Percentiles rank a stretch among this genome's conserved stretches.
Conservation (phyloP, 2,329 filamentous ascomycete species). For the Hymenoscyphus salicellus region DNA sequence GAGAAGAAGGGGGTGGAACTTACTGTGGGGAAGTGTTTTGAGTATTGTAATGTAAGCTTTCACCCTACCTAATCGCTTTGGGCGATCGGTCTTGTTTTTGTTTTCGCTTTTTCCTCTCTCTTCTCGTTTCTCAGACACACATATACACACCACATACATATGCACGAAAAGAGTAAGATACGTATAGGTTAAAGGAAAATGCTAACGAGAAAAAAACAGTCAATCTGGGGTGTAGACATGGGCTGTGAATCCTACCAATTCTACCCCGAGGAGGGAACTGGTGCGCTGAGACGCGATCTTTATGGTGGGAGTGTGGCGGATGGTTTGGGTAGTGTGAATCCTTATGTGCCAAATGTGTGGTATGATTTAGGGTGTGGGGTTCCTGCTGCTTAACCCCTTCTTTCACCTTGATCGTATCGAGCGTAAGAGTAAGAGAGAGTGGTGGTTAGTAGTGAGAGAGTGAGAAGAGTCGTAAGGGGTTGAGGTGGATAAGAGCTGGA, state of each 20-base stretch:
- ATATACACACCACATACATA: too few species aligned
- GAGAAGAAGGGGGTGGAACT: conserved; percentile 37
- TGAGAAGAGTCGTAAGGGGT: too few species aligned
- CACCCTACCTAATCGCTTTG: too few species aligned
- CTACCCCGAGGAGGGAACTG: conserved; percentile 21
- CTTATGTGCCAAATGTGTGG: conserved; percentile 26
- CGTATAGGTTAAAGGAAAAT: too few species aligned
- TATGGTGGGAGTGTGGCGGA: conserved; percentile 29
- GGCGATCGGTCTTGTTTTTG: too few species aligned
- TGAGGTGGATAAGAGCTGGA: too few species aligned
- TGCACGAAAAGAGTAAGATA: too few species aligned
- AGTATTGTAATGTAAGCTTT: conserved; percentile 40
- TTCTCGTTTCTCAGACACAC: too few species aligned
- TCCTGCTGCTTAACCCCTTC: conserved; percentile 20
- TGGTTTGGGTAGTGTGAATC: conserved; percentile 23
- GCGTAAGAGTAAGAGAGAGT: too few species aligned
- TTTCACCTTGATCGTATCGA: too few species aligned
- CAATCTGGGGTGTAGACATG: conserved; percentile 13
- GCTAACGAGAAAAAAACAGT: neutral
- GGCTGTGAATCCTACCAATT: conserved; percentile 27
- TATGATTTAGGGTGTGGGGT: conserved; percentile 24
- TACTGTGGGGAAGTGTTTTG: conserved; percentile 42
- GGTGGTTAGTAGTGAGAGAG: too few species aligned
- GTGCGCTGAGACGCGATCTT: conserved; percentile 26
- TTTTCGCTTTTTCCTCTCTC: too few species aligned